Conservation (phyloP, 2,329 filamentous ascomycete species). For the Fusarium coffeatum region DNA sequence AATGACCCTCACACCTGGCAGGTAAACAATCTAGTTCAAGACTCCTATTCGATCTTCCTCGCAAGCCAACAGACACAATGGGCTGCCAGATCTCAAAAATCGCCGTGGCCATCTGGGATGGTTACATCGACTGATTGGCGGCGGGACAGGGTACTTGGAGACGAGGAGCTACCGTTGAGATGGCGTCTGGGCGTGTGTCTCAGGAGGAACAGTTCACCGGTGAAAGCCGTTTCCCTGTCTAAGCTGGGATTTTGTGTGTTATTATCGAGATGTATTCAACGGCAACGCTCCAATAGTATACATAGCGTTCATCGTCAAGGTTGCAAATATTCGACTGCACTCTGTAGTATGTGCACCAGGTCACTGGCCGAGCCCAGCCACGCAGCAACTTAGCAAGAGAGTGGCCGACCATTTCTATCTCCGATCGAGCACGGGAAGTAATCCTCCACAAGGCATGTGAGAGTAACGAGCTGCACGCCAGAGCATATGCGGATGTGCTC, state of each 20-base stretch:
- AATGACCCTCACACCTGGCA: conserved; percentile 1
- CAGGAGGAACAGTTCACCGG: conserved; percentile 45
- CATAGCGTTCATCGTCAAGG: conserved; percentile 19
- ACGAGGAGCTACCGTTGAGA: conserved; percentile 43
- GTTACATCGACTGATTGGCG: conserved; percentile 45
- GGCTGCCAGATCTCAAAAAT: conserved; percentile 48
- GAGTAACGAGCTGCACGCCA: conserved; percentile 36
- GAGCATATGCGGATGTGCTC: conserved; percentile 11
- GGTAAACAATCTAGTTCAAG: conserved; percentile 30
- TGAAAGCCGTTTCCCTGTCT: conserved; percentile 37
- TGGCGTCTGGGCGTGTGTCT: conserved; percentile 46
- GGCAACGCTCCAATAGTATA: conserved; percentile 35
- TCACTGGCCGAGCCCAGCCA: neutral
- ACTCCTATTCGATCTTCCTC: conserved; percentile 37
- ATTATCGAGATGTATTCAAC: conserved; percentile 26
- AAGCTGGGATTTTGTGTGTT: conserved; percentile 25
- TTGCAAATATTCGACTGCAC: conserved; percentile 9
- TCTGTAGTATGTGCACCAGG: neutral
- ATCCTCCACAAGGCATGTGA: conserved; percentile 37
- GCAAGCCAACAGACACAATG: conserved; percentile 40
- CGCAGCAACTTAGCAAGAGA: conserved; percentile 3
- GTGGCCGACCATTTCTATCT: conserved; percentile 28
- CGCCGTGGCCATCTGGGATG: conserved; percentile 43
- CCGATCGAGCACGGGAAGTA: conserved; percentile 16
- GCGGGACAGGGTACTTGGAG: conserved; percentile 33